Conservation (phyloP, 768 basidiomycete genomes). For the Boletus rufocinnamomeus region DNA sequence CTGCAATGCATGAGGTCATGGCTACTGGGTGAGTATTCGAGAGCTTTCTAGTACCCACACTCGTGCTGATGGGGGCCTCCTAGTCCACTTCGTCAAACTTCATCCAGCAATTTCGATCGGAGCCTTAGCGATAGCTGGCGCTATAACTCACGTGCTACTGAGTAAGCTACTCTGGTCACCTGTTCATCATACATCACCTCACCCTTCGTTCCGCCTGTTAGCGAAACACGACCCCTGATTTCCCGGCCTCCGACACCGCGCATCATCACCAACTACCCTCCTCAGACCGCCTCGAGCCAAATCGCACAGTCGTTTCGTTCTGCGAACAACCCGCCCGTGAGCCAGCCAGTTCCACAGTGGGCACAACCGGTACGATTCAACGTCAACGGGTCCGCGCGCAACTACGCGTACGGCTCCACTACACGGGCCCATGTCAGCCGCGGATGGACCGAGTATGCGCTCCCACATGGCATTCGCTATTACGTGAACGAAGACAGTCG, state of each 20-base stretch:
- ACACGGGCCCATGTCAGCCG: conserved; percentile 33
- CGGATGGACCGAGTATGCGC: conserved; percentile 74
- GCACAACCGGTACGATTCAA: conserved; percentile 28
- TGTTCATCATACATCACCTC: background rate
- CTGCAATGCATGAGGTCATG: conserved; percentile 39
- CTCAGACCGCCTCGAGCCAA: conserved; percentile 22
- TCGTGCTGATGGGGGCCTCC: background rate
- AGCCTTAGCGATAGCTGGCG: conserved; percentile 17
- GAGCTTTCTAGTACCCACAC: too few relatives aligned
- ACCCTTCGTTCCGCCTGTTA: conserved; percentile 22
- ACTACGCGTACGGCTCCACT: conserved; percentile 30
- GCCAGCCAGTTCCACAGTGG: conserved; percentile 32
- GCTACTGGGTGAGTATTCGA: conserved; percentile 18
- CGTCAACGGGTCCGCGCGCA: conserved; percentile 35
- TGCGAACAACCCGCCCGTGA: conserved; percentile 22
- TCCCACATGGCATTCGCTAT: conserved; percentile 74
- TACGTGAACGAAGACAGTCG: conserved; percentile 64
- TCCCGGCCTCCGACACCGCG: conserved; percentile 36
- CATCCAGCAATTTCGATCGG: conserved; percentile 22
- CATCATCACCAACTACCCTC: conserved; percentile 27
- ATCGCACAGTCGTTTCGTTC: conserved; percentile 29
- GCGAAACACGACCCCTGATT: conserved; percentile 58
- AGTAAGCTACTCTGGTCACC: conserved; percentile 26
- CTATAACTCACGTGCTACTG: conserved; percentile 15
- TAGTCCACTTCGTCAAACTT: conserved; percentile 21